phyloP scores from a whole-genome alignment of 108 stramenopile species.

The Mayamaea pseudoterrestris region DNA sequence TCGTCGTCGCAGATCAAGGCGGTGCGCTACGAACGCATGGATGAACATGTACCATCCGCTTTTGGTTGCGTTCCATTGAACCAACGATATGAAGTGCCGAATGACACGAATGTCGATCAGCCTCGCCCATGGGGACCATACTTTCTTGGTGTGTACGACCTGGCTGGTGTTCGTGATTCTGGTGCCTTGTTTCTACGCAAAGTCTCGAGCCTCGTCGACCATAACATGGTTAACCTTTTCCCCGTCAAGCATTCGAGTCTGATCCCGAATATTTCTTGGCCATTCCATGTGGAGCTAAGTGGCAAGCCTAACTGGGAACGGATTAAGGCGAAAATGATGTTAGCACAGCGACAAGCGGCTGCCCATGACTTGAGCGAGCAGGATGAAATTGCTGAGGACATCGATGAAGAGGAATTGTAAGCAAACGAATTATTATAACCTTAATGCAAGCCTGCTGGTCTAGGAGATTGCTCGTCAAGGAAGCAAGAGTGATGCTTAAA shows the following conservation, averaged over 20 bases:
- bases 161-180: conserved; percentile 43
- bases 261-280: conserved; percentile 66
- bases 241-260: conserved; percentile 42
- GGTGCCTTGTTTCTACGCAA: conserved; percentile 81
- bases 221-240: conserved; percentile 49
- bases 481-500: too few species aligned
- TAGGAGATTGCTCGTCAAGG: too few species aligned
- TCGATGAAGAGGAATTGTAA: too few species aligned
- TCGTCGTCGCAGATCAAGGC: conserved; percentile 8
- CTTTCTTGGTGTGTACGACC: conserved; percentile 79
- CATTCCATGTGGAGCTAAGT: conserved; percentile 29
- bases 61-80: conserved; percentile 29
- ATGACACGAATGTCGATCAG: conserved; percentile 26
- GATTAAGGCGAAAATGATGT: too few species aligned
- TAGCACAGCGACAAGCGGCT: too few species aligned
- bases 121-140: conserved; percentile 81
- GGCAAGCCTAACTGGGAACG: conserved; percentile 27
- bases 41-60: conserved; percentile 68
- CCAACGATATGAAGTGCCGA: conserved; percentile 45
- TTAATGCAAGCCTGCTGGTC: too few species aligned
- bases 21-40: conserved; percentile 84
- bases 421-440: too few species aligned
- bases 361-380: too few species aligned
- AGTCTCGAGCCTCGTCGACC: conserved; percentile 58
- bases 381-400: too few species aligned